Evolutionary conservation across 1,139 yeast species (phyloP).

Genomic region (Blastobotrys serpentis): DNA sequence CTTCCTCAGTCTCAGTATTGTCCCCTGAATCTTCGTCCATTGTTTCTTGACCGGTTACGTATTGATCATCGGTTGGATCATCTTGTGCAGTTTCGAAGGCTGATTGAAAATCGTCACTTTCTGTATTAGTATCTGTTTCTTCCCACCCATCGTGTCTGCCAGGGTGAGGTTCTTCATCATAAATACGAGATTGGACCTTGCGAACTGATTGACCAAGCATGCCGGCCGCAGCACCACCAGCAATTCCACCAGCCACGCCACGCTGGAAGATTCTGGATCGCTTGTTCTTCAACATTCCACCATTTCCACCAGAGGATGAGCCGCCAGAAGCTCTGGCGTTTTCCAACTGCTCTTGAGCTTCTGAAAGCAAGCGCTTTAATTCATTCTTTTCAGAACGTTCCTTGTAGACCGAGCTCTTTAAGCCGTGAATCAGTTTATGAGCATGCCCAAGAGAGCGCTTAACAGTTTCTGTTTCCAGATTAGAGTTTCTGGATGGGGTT

Average conservation of each 20-base stretch:
- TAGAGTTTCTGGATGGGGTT: constrained; percentile 50
- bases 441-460: constrained; percentile 66
- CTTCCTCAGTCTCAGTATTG: constrained; percentile 43
- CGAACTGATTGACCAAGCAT: constrained; percentile 13
- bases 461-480: constrained; percentile 66
- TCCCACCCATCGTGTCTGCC: constrained; percentile 30
- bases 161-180: constrained; percentile 14
- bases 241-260: constrained; percentile 1
- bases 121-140: constrained; percentile 22
- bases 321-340: constrained; percentile 11
- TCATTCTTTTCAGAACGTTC: constrained; percentile 41
- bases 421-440: constrained; percentile 43
- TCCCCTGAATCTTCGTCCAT: constrained; percentile 33
- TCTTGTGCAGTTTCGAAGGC: constrained; percentile 38
- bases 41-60: constrained; percentile 36
- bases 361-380: constrained; percentile 32
- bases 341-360: constrained; percentile 30
- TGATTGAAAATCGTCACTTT: constrained; percentile 27
- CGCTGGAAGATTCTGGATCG: constrained; percentile 21
- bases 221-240: constrained; percentile 11
- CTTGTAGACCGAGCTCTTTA: constrained; percentile 32
- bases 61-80: constrained; percentile 38
- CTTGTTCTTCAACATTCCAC: constrained; percentile 20
- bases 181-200: constrained; percentile 15
- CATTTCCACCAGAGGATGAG: constrained; percentile 9